Evolutionary conservation across 305 asterid species (phyloP).

Genomic region (Coffea humblotiana): DNA sequence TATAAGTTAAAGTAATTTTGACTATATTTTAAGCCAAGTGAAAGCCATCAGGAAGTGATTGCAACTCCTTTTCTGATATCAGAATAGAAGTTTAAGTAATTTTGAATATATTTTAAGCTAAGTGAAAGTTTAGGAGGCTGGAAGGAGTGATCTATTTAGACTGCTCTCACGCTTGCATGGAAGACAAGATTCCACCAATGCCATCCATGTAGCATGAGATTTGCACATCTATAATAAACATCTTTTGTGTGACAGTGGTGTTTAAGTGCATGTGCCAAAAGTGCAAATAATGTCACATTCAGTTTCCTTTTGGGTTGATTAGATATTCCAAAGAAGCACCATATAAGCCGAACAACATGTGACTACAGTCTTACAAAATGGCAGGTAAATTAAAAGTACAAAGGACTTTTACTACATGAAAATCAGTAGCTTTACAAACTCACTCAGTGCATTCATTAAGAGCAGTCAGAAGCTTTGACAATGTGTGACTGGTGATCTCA

Average conservation of each 20-base stretch:
- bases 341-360: neutral
- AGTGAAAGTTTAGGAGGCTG: neutral
- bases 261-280: neutral
- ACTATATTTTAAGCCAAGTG: neutral
- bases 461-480: conserved; percentile 95
- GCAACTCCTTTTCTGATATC: neutral
- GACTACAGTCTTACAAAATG: neutral
- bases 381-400: neutral
- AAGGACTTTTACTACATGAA: neutral
- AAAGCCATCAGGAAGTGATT: neutral
- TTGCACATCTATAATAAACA: neutral
- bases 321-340: neutral
- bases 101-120: neutral
- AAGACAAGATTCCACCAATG: neutral
- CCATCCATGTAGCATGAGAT: neutral
- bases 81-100: neutral
- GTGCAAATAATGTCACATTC: neutral
- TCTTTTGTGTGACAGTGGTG: neutral
- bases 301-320: neutral
- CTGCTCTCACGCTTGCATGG: neutral
- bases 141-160: neutral
- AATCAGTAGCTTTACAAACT: conserved; percentile 32
- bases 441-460: conserved; percentile 97
- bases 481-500: conserved; percentile 89
- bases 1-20: neutral